phyloP scores from a whole-genome alignment of 2,329 filamentous ascomycete species.

The Venturia pyrina region DNA sequence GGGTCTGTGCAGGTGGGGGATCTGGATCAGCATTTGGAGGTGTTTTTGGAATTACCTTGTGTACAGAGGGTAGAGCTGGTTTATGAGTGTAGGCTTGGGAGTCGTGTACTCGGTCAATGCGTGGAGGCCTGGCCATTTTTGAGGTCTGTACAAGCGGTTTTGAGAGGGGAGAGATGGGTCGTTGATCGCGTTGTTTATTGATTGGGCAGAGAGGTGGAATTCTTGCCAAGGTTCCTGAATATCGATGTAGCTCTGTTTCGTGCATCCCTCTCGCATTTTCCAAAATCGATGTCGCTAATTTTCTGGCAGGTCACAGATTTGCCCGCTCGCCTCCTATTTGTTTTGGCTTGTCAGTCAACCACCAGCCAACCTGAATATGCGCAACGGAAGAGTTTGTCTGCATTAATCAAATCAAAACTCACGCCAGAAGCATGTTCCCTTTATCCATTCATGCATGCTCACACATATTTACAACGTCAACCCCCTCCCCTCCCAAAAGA shows the following conservation, averaged over 20 bases:
- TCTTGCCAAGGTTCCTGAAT: background rate
- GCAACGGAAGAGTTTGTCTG: too few species aligned
- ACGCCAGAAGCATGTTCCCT: too few species aligned
- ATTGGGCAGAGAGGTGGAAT: background rate
- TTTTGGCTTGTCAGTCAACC: too few species aligned
- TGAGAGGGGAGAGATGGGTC: background rate
- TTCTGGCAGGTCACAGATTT: too few species aligned
- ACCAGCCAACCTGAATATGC: too few species aligned
- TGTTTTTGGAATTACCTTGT: background rate
- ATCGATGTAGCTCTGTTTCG: background rate
- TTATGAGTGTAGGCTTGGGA: background rate
- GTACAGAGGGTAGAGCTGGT: background rate
- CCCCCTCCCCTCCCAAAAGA: background rate
- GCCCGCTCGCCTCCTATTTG: too few species aligned
- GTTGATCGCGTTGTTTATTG: background rate
- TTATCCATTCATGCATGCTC: background rate
- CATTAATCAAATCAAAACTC: too few species aligned
- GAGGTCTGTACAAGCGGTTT: background rate
- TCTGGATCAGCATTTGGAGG: background rate
- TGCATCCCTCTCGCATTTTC: too few species aligned
- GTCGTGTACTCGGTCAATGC: background rate
- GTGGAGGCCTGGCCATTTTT: background rate
- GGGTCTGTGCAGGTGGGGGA: background rate
- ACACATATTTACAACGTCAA: background rate
- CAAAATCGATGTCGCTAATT: too few species aligned